These are phyloP conservation scores for Marchantia polymorpha DNA, from an alignment of 225 moss, liverwort and hornwort genomes.

Conservation along the genomic window DNA sequence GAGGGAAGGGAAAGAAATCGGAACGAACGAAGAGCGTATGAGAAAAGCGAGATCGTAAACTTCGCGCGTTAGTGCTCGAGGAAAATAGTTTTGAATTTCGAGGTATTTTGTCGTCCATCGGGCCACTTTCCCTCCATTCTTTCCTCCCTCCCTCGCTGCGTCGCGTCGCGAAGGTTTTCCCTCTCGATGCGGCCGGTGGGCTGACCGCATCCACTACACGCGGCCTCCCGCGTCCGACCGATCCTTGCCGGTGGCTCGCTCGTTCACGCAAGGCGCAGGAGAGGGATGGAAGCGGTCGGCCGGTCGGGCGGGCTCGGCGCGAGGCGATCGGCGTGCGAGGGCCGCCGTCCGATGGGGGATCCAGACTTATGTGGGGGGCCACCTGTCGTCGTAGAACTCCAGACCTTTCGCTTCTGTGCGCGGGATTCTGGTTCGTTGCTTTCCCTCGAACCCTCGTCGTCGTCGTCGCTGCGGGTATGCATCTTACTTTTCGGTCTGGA, in stretches of 20 bases:
- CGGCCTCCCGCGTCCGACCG: too few species aligned
- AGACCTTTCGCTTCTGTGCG: neutral
- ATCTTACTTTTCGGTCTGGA: neutral
- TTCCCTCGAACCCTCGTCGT: neutral
- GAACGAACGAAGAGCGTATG: too few species aligned
- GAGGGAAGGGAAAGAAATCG: too few species aligned
- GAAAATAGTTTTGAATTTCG: too few species aligned
- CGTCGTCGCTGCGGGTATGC: neutral
- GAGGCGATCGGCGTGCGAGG: neutral
- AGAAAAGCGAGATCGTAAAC: too few species aligned
- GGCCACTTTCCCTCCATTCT: too few species aligned
- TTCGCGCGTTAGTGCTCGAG: too few species aligned
- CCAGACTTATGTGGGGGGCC: neutral
- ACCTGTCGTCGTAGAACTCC: neutral
- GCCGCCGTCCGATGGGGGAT: neutral
- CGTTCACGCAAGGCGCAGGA: too few species aligned
- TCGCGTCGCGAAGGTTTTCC: neutral
- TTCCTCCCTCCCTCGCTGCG: neutral
- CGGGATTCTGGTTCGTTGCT: neutral
- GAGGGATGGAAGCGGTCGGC: too few species aligned
- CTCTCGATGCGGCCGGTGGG: neutral
- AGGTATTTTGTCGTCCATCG: too few species aligned
- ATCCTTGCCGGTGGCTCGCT: too few species aligned
- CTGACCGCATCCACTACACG: neutral
- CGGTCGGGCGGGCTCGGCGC: neutral